These are phyloP conservation scores for Emergomyces orientalis DNA, from an alignment of 2,329 filamentous ascomycete species.

Conservation along the genomic window DNA sequence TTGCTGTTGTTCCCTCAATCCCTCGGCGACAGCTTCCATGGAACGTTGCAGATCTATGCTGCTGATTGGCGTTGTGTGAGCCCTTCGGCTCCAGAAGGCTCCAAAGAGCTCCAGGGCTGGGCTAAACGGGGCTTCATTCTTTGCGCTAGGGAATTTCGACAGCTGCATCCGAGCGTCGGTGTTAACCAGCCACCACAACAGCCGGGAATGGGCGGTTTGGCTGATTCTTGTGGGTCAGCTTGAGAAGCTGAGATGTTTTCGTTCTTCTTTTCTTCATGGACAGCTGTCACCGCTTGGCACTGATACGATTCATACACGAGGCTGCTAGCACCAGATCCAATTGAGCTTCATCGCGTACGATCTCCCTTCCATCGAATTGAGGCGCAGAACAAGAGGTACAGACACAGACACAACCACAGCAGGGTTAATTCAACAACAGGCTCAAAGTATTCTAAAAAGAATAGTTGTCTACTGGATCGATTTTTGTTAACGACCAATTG, in stretches of 20 bases:
- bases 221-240: too few species aligned
- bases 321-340: not conserved
- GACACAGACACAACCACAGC: too few species aligned
- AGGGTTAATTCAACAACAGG: not conserved
- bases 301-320: not conserved
- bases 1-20: not conserved
- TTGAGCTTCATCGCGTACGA: not conserved
- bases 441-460: not conserved
- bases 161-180: too few species aligned
- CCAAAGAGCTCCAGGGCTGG: not conserved
- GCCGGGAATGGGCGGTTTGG: not conserved
- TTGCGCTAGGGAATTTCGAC: not conserved
- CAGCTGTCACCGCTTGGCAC: not conserved
- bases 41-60: not conserved
- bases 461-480: too few species aligned
- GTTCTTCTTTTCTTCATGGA: not conserved
- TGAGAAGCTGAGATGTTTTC: not conserved
- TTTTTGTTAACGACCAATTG: too few species aligned
- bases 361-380: not conserved
- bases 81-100: not conserved
- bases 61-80: constrained; percentile 1
- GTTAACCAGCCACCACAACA: not conserved
- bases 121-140: not conserved
- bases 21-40: not conserved
- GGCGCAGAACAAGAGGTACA: not conserved